Conservation (phyloP, 2,329 filamentous ascomycete genomes). For the Lizonia empirigonia region DNA sequence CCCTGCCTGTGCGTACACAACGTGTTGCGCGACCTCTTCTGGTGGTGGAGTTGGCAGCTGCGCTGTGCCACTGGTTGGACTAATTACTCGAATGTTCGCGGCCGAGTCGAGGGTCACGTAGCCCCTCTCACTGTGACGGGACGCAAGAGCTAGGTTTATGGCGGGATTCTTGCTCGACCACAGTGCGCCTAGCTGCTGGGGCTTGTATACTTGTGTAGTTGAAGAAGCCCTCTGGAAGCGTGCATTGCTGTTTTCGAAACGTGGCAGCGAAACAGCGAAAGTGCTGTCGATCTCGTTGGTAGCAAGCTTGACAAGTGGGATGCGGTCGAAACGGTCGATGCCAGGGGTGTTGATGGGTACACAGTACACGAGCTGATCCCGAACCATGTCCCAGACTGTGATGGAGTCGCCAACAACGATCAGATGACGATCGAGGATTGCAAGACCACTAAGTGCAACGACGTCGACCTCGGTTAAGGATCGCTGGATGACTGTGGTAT, state of each 20-base stretch:
- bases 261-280: conserved; percentile 50
- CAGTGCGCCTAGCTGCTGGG: conserved; percentile 64
- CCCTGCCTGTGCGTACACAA: conserved; percentile 14
- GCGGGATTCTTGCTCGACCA: conserved; percentile 61
- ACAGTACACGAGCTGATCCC: conserved; percentile 73
- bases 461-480: conserved; percentile 71
- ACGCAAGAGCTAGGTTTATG: conserved; percentile 69
- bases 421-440: conserved; percentile 74
- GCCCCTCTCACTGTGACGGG: conserved; percentile 68
- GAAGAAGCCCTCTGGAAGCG: conserved; percentile 49
- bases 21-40: conserved; percentile 40
- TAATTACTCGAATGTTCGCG: conserved; percentile 67
- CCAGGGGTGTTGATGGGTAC: conserved; percentile 57
- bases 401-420: conserved; percentile 76
- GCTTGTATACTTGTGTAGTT: conserved; percentile 69
- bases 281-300: conserved; percentile 63
- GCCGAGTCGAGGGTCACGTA: conserved; percentile 78
- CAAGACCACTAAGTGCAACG: conserved; percentile 69
- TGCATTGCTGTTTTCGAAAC: conserved; percentile 45
- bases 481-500: conserved; percentile 68
- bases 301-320: conserved; percentile 65
- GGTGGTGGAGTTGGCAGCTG: conserved; percentile 42
- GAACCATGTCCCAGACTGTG: conserved; percentile 82
- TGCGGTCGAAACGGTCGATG: conserved; percentile 44
- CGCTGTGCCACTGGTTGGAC: conserved; percentile 32